Conservation (phyloP, 257 asterid genomes). For the Paulownia fortunei region DNA sequence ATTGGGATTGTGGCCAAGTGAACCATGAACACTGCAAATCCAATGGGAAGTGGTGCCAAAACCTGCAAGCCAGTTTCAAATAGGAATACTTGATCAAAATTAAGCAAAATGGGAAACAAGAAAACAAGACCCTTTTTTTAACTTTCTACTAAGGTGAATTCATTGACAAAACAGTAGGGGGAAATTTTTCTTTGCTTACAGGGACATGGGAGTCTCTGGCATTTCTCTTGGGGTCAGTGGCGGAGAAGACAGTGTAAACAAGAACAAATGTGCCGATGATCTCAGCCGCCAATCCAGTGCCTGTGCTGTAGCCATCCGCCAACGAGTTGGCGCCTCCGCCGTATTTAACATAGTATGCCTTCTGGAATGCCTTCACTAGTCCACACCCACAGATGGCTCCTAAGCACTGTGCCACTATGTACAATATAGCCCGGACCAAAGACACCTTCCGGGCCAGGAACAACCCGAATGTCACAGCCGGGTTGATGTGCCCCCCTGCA, state of each 20-base stretch:
- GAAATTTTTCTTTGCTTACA: constrained; percentile 46
- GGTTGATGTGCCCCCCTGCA: constrained; percentile 76
- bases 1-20: constrained; percentile 82
- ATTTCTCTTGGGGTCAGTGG: constrained; percentile 76
- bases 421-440: constrained; percentile 56
- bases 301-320: constrained; percentile 55
- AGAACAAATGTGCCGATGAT: constrained; percentile 75
- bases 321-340: constrained; percentile 72
- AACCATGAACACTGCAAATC: constrained; percentile 82
- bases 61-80: constrained; percentile 43
- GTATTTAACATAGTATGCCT: constrained; percentile 45
- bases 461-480: constrained; percentile 74
- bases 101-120: too few relatives aligned
- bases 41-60: constrained; percentile 84
- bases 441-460: constrained; percentile 74
- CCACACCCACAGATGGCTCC: constrained; percentile 82
- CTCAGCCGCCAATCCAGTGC: constrained; percentile 80
- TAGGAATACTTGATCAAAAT: background rate
- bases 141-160: background rate
- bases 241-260: constrained; percentile 79
- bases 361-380: constrained; percentile 72
- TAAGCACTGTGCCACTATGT: constrained; percentile 74
- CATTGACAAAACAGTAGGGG: too few relatives aligned
- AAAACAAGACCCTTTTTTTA: background rate
- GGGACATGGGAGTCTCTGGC: constrained; percentile 86